A percentile compares a stretch with the other conserved stretches of the same genome.
Evolutionary conservation across 108 stramenopile species (phyloP).

Genomic region (Cafeteria roenbergensis): DNA sequence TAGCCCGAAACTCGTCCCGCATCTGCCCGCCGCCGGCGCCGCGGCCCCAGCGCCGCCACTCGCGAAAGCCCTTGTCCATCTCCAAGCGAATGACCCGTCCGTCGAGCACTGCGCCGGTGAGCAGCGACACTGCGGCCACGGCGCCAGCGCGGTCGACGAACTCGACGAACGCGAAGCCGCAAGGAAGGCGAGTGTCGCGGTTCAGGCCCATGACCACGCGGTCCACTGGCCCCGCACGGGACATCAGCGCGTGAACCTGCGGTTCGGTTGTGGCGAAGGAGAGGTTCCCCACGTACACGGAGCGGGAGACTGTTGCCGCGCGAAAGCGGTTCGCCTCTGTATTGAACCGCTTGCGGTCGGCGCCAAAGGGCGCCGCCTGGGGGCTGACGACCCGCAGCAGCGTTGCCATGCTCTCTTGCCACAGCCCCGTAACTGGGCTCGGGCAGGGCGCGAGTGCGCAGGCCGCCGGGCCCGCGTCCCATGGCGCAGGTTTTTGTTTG

Average conservation of each 20-base stretch:
- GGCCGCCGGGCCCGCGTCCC: too few relatives aligned
- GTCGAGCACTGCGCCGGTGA: constrained; percentile 72
- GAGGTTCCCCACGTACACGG: constrained; percentile 85
- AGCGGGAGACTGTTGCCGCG: constrained; percentile 34
- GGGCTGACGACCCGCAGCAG: too few relatives aligned
- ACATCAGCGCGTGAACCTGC: constrained; percentile 68
- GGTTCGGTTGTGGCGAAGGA: constrained; percentile 72
- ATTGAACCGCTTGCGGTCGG: too few relatives aligned
- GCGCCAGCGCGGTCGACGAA: constrained; percentile 55
- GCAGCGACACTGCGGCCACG: constrained; percentile 49
- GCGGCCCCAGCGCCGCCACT: constrained; percentile 81
- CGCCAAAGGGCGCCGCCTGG: too few relatives aligned
- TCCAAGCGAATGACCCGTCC: constrained; percentile 79
- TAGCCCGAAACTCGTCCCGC: neutral
- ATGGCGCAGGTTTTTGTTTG: too few relatives aligned
- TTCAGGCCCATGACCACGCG: constrained; percentile 79
- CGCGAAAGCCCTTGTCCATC: constrained; percentile 79
- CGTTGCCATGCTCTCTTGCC: too few relatives aligned
- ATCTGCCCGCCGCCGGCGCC: constrained; percentile 82
- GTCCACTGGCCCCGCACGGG: constrained; percentile 63
- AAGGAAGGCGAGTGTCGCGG: constrained; percentile 61
- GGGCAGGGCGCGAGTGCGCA: too few relatives aligned
- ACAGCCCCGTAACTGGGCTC: too few relatives aligned
- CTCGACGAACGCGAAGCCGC: constrained; percentile 88
- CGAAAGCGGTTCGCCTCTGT: too few relatives aligned